These are phyloP conservation scores for Dothideomycetes sp. DNA, from an alignment of 2,329 filamentous ascomycete genomes.

Conservation along the genomic window DNA sequence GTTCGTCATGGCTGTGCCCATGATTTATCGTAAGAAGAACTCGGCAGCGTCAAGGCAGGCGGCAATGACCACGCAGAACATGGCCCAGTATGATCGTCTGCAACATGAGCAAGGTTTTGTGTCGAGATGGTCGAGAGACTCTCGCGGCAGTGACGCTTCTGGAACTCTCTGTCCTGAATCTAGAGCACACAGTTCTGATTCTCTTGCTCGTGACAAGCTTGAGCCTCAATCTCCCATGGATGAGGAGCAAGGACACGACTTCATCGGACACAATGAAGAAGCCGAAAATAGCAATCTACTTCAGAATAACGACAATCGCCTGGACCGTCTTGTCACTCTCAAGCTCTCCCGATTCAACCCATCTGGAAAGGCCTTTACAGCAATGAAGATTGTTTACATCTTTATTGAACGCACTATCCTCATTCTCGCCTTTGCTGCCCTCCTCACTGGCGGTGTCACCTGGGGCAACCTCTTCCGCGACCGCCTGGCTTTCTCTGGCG, in stretches of 20 bases:
- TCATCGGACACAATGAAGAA: constrained; percentile 35
- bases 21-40: constrained; percentile 37
- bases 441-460: constrained; percentile 61
- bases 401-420: constrained; percentile 64
- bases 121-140: constrained; percentile 30
- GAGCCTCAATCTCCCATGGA: constrained; percentile 4
- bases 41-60: constrained; percentile 14
- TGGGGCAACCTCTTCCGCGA: constrained; percentile 72
- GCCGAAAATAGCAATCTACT: constrained; percentile 34
- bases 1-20: constrained; percentile 53
- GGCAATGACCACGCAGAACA: constrained; percentile 11
- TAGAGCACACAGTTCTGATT: constrained; percentile 21
- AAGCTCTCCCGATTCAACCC: constrained; percentile 17
- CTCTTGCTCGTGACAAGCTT: constrained; percentile 11
- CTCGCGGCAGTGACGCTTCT: constrained; percentile 18
- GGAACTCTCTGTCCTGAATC: constrained; percentile 15
- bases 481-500: constrained; percentile 59
- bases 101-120: constrained; percentile 16
- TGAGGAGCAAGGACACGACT: constrained; percentile 26
- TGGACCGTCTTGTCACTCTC: constrained; percentile 17
- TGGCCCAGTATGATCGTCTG: constrained; percentile 28
- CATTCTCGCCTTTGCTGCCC: constrained; percentile 59
- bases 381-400: constrained; percentile 49
- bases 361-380: constrained; percentile 42
- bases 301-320: constrained; percentile 15